phyloP scores from a whole-genome alignment of 805 yeast genomes.

The Barnettozyma vustinii region DNA sequence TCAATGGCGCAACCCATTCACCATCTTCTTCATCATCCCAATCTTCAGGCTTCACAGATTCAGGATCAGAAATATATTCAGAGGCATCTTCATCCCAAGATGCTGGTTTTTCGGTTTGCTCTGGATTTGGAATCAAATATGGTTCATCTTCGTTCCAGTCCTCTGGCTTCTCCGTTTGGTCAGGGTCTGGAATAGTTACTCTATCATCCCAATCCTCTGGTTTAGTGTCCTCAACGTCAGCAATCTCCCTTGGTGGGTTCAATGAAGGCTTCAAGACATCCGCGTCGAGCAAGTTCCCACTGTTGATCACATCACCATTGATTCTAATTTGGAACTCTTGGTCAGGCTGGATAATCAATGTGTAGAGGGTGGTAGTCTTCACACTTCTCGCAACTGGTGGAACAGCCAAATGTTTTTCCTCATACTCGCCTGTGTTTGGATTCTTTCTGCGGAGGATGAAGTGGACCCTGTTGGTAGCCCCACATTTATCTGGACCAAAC shows the following conservation, averaged over 20 bases:
- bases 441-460: conserved; percentile 61
- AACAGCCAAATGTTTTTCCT: conserved; percentile 62
- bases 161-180: conserved; percentile 58
- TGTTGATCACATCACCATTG: conserved; percentile 67
- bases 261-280: conserved; percentile 58
- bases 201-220: conserved; percentile 85
- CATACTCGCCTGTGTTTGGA: conserved; percentile 48
- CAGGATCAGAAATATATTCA: conserved; percentile 60
- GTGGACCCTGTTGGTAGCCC: conserved; percentile 72
- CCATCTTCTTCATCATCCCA: conserved; percentile 95
- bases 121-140: conserved; percentile 57
- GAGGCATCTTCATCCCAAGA: conserved; percentile 72
- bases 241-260: conserved; percentile 60
- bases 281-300: conserved; percentile 61
- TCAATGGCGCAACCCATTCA: conserved; percentile 67
- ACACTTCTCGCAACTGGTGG: conserved; percentile 55
- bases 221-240: conserved; percentile 49
- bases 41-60: conserved; percentile 58
- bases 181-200: conserved; percentile 62
- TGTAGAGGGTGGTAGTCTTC: conserved; percentile 62
- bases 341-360: conserved; percentile 61
- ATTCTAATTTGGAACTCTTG: conserved; percentile 75
- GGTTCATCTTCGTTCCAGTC: conserved; percentile 82
- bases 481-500: conserved; percentile 96
- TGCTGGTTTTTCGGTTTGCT: conserved; percentile 55